Base-by-base conservation (phyloP, 129 eudicot species). In the Artemisia argyi region DNA sequence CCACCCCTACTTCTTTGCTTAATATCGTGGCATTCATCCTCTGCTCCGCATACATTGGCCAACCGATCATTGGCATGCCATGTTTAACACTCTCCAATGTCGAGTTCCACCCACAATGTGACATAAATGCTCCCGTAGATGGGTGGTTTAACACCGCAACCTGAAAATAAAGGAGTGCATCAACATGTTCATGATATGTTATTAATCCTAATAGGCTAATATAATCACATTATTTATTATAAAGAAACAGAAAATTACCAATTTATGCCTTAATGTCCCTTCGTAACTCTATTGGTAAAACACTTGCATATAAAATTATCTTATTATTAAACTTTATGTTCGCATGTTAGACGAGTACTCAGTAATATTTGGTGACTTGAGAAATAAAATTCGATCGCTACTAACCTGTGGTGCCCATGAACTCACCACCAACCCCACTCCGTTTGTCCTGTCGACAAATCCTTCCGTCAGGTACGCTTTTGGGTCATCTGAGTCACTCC, bases 71-170 rank as follows among this genome's bases (percentile, higher is more conserved):
- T 6, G 91, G 95, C 75, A 88, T 88, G 6, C 95, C 95, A 17
- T 76, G 35, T 17, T 26, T 69, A 6, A 88, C 6, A 16, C 88
- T 78, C 62, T 87, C 94, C 51, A 84, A 2, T 1, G 76, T 67
- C 13, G 89, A 87, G 71, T 88, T 88, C 95, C 95, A 88, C 49
- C 94, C 95, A 3, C 90, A 85, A 57, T 85, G 90, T 0, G 90
- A 82, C 83, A 88, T 26, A 22, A 85, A 88, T 0, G 77, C 86
- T 47, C 90, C 86, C 0, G 80, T 80, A 0, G 88, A 58, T 24
- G 5, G 3, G 74, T 88, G 95, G 32, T 63, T 16, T 14, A 88
- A 76, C 47, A 85, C 81, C 3, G 47, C 81, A 65, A 80, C 76
- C n/a, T 35, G 44, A 35, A 0, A n/a, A n/a, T n/a, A n/a, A 32